Conservation (phyloP, 2,329 filamentous ascomycete species). For the Apiospora sp. region DNA sequence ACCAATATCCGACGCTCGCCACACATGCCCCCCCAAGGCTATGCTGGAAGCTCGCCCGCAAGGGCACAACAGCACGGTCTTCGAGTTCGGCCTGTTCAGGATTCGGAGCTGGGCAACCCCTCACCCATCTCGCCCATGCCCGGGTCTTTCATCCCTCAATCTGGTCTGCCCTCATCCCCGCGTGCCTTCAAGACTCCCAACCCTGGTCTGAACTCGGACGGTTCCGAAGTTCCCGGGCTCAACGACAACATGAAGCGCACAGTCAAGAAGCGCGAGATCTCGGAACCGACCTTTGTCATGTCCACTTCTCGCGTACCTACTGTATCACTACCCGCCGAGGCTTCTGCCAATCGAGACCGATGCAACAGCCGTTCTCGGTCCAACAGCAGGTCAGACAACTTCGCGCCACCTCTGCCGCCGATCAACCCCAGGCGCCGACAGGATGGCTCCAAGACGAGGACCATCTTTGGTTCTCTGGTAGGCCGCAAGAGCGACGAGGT, state of each 20-base stretch:
- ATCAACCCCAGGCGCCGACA: slow-evolving; percentile 64
- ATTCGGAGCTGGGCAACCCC: slow-evolving; percentile 49
- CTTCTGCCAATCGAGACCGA: slow-evolving; percentile 42
- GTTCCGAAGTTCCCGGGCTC: slow-evolving; percentile 39
- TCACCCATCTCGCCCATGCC: slow-evolving; percentile 56
- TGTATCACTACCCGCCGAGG: slow-evolving; percentile 48
- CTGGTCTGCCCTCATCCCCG: slow-evolving; percentile 41
- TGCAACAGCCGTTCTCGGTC: slow-evolving; percentile 49
- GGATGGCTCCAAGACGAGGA: slow-evolving; percentile 48
- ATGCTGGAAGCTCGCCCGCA: slow-evolving; percentile 39
- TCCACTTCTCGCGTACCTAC: slow-evolving; percentile 55
- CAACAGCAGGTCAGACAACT: slow-evolving; percentile 46
- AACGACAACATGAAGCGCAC: slow-evolving; percentile 51
- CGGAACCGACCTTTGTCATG: slow-evolving; percentile 58
- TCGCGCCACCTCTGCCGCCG: slow-evolving; percentile 61
- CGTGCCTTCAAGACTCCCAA: slow-evolving; percentile 45
- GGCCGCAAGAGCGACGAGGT: slow-evolving; percentile 46
- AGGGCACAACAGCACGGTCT: slow-evolving; percentile 35
- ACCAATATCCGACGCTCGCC: slow-evolving; percentile 57
- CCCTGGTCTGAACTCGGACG: slow-evolving; percentile 36
- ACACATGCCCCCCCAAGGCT: slow-evolving; percentile 54
- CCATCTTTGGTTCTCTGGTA: slow-evolving; percentile 47
- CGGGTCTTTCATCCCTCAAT: slow-evolving; percentile 44
- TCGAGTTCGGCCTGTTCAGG: slow-evolving; percentile 33
- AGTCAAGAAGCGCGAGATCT: slow-evolving; percentile 57